Percentiles rank a stretch among this genome's conserved stretches.
These are phyloP conservation scores for Phyllosticta paracitricarpa DNA, from an alignment of 2,329 filamentous ascomycete genomes.

Conservation along the genomic window DNA sequence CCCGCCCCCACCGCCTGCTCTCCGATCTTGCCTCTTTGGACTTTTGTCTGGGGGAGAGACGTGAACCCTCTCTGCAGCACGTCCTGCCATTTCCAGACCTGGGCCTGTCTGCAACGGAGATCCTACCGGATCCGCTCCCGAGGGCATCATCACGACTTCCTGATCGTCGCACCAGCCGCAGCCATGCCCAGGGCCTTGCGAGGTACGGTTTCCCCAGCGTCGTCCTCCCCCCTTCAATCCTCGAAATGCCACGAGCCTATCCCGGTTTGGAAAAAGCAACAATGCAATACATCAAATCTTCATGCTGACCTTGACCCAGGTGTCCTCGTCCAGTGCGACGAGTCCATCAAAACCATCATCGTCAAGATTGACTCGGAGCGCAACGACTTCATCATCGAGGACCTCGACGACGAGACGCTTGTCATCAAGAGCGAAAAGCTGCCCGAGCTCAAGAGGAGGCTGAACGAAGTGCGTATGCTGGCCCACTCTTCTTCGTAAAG, in stretches of 20 bases:
- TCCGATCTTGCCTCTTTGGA: constrained; percentile 4
- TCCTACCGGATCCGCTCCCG: not conserved
- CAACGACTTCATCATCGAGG: constrained; percentile 69
- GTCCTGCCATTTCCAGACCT: not conserved
- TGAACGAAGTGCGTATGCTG: constrained; percentile 51
- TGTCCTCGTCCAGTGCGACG: constrained; percentile 70
- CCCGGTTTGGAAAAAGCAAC: not conserved
- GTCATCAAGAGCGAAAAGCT: constrained; percentile 68
- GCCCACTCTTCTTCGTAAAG: not conserved
- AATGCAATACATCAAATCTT: not conserved
- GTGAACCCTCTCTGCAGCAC: not conserved
- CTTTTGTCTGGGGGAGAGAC: not conserved
- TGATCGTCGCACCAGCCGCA: constrained; percentile 6
- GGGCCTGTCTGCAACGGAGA: not conserved
- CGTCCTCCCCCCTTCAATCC: not conserved
- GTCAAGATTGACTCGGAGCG: constrained; percentile 59
- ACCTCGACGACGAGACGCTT: constrained; percentile 66
- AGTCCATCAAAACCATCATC: constrained; percentile 81
- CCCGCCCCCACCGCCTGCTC: not conserved
- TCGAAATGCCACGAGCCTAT: not conserved
- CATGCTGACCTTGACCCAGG: constrained; percentile 32
- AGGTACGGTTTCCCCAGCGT: constrained; percentile 30
- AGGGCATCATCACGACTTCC: not conserved
- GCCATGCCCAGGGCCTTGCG: constrained; percentile 49
- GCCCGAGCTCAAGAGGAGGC: constrained; percentile 52